Percentiles rank a stretch among this genome's conserved stretches.
Evolutionary conservation across 148 eudicot genomes (phyloP).

Genomic region (Rhododendron vialii): DNA sequence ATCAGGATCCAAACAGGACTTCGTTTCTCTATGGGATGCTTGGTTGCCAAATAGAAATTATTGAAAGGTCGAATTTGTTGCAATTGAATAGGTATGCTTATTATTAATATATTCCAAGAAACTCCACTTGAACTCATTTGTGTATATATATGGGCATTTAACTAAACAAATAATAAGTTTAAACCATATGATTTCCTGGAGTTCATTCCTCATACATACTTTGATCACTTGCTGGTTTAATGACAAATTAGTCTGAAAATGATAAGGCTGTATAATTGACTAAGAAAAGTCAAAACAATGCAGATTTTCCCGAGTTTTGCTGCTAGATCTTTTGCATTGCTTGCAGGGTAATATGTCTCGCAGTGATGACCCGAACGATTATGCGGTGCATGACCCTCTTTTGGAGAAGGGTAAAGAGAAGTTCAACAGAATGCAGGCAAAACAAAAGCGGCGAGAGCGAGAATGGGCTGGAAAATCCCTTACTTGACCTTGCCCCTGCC

Average conservation of each 20-base stretch:
- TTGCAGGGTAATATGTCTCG: conserved; percentile 73
- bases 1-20: background rate
- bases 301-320: background rate
- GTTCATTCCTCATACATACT: background rate
- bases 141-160: background rate
- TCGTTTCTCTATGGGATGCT: background rate
- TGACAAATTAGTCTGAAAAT: background rate
- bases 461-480: conserved; percentile 99
- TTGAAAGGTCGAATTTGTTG: background rate
- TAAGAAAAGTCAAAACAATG: background rate
- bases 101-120: background rate
- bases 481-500: conserved; percentile 37
- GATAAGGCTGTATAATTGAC: background rate
- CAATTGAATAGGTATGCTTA: background rate
- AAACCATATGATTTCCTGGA: background rate
- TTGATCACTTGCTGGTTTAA: background rate
- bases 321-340: conserved; percentile 1
- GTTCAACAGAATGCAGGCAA: conserved; percentile 84
- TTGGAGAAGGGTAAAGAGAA: conserved; percentile 92
- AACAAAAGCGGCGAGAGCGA: conserved; percentile 75
- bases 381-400: conserved; percentile 80
- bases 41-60: conserved; percentile 2
- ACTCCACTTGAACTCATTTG: background rate
- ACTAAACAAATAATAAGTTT: background rate
- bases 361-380: conserved; percentile 66